These are phyloP conservation scores for Baorangia bicolor DNA, from an alignment of 768 basidiomycete genomes.

Conservation along the genomic window DNA sequence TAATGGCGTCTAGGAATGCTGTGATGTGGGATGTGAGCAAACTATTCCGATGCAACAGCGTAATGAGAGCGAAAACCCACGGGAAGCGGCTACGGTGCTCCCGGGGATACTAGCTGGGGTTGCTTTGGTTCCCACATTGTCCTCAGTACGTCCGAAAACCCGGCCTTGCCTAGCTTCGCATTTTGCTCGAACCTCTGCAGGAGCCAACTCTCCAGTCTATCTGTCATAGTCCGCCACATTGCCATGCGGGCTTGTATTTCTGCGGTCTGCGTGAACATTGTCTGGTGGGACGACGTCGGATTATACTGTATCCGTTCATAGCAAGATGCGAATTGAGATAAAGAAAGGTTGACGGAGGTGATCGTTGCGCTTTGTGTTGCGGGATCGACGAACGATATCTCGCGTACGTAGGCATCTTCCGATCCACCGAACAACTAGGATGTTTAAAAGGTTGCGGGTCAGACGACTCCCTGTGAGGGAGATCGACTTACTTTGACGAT, in stretches of 20 bases:
- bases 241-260: slow-evolving; percentile 83
- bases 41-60: slow-evolving; percentile 6
- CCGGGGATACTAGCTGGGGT: slow-evolving; percentile 35
- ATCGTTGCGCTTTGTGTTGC: slow-evolving; percentile 75
- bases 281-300: slow-evolving; percentile 62
- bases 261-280: slow-evolving; percentile 85
- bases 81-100: slow-evolving; percentile 24
- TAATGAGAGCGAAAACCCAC: slow-evolving; percentile 4
- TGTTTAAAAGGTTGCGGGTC: background rate
- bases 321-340: slow-evolving; percentile 94
- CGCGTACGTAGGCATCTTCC: slow-evolving; percentile 92
- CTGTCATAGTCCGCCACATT: slow-evolving; percentile 78
- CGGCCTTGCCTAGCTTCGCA: slow-evolving; percentile 83
- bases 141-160: slow-evolving; percentile 86
- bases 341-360: slow-evolving; percentile 88
- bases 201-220: slow-evolving; percentile 82
- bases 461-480: slow-evolving; percentile 4
- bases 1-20: slow-evolving; percentile 24
- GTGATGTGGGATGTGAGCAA: slow-evolving; percentile 1
- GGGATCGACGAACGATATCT: slow-evolving; percentile 92
- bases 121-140: slow-evolving; percentile 76
- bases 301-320: slow-evolving; percentile 87
- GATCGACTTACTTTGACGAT: slow-evolving; percentile 77
- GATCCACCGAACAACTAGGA: slow-evolving; percentile 84
- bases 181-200: slow-evolving; percentile 91